A percentile compares a stretch with the other conserved stretches of the same genome.
These are phyloP conservation scores for Claviceps arundinis DNA, from an alignment of 2,329 filamentous ascomycete species.

Conservation along the genomic window DNA sequence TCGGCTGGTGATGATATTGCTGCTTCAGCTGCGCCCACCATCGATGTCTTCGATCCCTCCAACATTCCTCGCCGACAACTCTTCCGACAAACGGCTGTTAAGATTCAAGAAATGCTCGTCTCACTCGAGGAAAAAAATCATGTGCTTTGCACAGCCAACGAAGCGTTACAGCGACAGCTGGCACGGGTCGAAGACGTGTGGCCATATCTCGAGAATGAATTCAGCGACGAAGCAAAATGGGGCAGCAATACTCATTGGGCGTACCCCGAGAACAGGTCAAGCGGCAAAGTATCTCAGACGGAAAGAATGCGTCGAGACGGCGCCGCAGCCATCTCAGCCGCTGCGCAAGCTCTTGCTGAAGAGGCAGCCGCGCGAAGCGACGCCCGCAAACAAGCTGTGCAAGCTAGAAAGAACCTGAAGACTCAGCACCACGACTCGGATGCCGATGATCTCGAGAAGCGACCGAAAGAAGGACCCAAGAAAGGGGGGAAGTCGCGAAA, in stretches of 20 bases:
- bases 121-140: slow-evolving; percentile 97
- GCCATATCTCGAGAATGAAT: slow-evolving; percentile 74
- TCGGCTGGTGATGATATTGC: slow-evolving; percentile 12
- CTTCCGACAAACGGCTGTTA: slow-evolving; percentile 64
- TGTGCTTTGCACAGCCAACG: slow-evolving; percentile 83
- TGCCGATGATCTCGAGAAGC: slow-evolving; percentile 53
- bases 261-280: slow-evolving; percentile 70
- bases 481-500: slow-evolving; percentile 55
- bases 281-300: slow-evolving; percentile 46
- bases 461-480: slow-evolving; percentile 42
- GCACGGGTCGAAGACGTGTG: slow-evolving; percentile 75
- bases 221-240: slow-evolving; percentile 88
- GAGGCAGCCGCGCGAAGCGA: slow-evolving; percentile 78
- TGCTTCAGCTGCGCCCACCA: slow-evolving; percentile 13
- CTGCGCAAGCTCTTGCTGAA: slow-evolving; percentile 63
- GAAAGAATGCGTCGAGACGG: slow-evolving; percentile 70
- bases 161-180: slow-evolving; percentile 75
- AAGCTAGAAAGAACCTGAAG: slow-evolving; percentile 61
- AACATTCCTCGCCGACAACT: slow-evolving; percentile 57
- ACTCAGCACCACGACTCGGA: slow-evolving; percentile 63
- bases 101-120: slow-evolving; percentile 72
- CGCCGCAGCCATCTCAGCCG: slow-evolving; percentile 63
- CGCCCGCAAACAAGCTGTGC: slow-evolving; percentile 67
- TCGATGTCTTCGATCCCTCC: slow-evolving; percentile 35
- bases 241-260: slow-evolving; percentile 92